phyloP scores from a whole-genome alignment of 2,329 filamentous ascomycete genomes.

The Penicillium verrucosum region DNA sequence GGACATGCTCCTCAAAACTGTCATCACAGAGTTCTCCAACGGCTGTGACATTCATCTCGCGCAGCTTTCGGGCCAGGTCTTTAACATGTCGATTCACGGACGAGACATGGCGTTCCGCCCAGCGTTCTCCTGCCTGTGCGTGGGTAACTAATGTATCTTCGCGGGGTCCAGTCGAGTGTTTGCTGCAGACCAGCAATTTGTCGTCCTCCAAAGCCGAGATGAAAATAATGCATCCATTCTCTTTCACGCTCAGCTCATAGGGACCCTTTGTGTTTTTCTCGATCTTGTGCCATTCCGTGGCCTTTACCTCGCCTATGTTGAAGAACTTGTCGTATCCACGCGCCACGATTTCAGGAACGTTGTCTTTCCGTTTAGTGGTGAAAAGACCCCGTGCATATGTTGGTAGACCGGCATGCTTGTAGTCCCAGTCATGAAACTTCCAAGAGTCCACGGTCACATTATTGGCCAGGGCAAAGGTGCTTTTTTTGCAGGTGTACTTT shows the following conservation, averaged over 20 bases:
- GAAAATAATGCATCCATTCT: conserved; percentile 99
- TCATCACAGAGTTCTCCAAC: conserved; percentile 97
- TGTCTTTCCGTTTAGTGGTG: conserved; percentile 67
- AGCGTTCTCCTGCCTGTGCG: conserved; percentile 75
- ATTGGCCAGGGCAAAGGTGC: conserved; percentile 66
- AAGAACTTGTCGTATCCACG: conserved; percentile 99
- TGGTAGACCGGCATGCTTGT: conserved; percentile 80
- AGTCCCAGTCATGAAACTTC: conserved; percentile 93
- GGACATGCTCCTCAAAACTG: conserved; percentile 91
- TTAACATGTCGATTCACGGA: conserved; percentile 72
- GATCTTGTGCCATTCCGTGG: conserved; percentile 81
- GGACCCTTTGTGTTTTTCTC: conserved; percentile 72
- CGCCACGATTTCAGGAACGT: conserved; percentile 72
- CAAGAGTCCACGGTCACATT: conserved; percentile 78
- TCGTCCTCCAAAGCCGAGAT: conserved; percentile 86
- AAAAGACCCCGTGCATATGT: conserved; percentile 94
- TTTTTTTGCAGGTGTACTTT: conserved; percentile 74
- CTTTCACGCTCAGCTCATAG: conserved; percentile 94
- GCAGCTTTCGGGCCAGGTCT: conserved; percentile 73
- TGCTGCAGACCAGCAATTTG: conserved; percentile 93
- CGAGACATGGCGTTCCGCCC: conserved; percentile 75
- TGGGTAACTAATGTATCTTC: conserved; percentile 71
- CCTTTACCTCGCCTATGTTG: conserved; percentile 77
- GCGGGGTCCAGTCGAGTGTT: conserved; percentile 89
- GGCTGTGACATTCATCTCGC: conserved; percentile 81